A percentile compares a stretch with the other conserved stretches of the same genome.
Conservation (phyloP, 2,329 filamentous ascomycete genomes). For the Arthrobotrys iridis region DNA sequence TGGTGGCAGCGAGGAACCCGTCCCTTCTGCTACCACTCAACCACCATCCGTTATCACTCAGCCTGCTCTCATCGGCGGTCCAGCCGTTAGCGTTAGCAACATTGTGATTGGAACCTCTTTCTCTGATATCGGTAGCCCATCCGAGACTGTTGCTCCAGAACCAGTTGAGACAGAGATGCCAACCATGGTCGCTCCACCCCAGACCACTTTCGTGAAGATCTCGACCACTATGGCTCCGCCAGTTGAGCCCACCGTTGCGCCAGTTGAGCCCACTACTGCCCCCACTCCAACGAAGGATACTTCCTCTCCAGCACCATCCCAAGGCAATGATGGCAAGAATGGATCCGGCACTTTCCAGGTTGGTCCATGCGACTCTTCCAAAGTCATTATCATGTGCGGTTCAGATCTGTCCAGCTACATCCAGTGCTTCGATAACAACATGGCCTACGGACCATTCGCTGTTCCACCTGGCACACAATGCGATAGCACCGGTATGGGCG, state of each 20-base stretch:
- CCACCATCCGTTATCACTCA: slow-evolving; percentile 40
- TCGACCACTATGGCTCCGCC: slow-evolving; percentile 25
- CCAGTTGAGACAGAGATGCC: background rate
- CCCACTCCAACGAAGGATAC: slow-evolving; percentile 10
- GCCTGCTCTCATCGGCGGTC: slow-evolving; percentile 48
- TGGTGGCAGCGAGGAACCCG: background rate
- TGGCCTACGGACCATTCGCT: slow-evolving; percentile 48
- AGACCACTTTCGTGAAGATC: slow-evolving; percentile 38
- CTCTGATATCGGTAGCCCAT: slow-evolving; percentile 42
- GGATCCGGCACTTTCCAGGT: slow-evolving; percentile 27
- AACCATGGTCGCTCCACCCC: slow-evolving; percentile 8
- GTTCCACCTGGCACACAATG: slow-evolving; percentile 48
- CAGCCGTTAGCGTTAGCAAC: slow-evolving; percentile 38
- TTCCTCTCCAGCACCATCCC: background rate
- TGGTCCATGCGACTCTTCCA: slow-evolving; percentile 43
- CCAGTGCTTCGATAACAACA: slow-evolving; percentile 51
- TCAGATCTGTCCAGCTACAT: slow-evolving; percentile 38
- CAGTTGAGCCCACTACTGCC: background rate
- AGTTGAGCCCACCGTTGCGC: slow-evolving; percentile 8
- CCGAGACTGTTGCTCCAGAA: background rate
- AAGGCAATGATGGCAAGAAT: slow-evolving; percentile 14
- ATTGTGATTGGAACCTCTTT: slow-evolving; percentile 39
- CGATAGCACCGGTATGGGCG: slow-evolving; percentile 51
- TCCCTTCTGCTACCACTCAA: slow-evolving; percentile 2
- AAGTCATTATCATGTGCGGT: slow-evolving; percentile 46